phyloP scores from a whole-genome alignment of 108 stramenopile genomes.

The Heterococcus sp. region DNA sequence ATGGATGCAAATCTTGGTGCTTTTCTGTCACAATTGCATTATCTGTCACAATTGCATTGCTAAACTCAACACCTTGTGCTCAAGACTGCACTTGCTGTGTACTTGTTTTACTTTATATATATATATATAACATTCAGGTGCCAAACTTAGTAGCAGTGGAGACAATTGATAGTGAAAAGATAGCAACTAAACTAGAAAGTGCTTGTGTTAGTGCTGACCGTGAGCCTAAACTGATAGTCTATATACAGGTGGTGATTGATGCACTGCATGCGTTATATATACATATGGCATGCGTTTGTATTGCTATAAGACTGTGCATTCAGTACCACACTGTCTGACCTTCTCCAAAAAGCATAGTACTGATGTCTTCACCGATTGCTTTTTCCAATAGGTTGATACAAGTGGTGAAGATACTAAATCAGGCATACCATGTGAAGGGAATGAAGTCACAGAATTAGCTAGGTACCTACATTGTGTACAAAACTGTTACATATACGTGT shows the following conservation, averaged over 20 bases:
- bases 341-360: too few species aligned
- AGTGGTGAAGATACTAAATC: constrained; percentile 89
- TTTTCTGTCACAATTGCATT: neutral
- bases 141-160: constrained; percentile 74
- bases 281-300: neutral
- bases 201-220: neutral
- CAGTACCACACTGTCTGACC: too few species aligned
- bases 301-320: too few species aligned
- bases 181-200: constrained; percentile 76
- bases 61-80: neutral
- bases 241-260: neutral
- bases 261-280: neutral
- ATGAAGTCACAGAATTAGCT: too few species aligned
- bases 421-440: too few species aligned
- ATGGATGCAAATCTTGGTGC: neutral
- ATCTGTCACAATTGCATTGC: neutral
- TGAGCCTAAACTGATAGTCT: neutral
- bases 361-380: too few species aligned
- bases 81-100: neutral
- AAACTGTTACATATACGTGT: too few species aligned
- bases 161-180: constrained; percentile 80
- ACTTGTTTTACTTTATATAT: neutral
- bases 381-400: constrained; percentile 95
- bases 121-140: constrained; percentile 27
- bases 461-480: too few species aligned